phyloP scores from a whole-genome alignment of 176 grass and related monocot genomes.

The Zoysia japonica region DNA sequence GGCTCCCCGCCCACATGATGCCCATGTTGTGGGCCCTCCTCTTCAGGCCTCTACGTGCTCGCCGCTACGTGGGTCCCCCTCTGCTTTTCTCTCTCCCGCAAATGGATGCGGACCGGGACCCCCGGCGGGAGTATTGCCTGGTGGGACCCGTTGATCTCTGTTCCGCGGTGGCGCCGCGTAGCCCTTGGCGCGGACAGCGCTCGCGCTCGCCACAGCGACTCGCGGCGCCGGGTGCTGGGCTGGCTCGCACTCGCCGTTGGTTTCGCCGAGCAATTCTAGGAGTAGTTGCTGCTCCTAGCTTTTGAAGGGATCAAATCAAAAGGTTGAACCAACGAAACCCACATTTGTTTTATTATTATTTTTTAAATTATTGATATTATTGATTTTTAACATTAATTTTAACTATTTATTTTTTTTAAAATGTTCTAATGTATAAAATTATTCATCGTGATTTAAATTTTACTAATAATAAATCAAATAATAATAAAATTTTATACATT shows the following conservation, averaged over 20 bases:
- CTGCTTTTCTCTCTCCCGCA: too few species aligned
- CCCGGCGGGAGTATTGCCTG: background rate
- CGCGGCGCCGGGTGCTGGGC: background rate
- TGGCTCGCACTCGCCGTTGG: background rate
- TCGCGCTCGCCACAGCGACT: background rate
- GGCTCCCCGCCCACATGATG: conserved; percentile 3
- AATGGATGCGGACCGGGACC: background rate
- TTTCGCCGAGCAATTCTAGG: background rate
- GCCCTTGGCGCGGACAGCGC: too few species aligned
- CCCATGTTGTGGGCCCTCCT: conserved; percentile 19
- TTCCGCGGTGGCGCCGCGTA: background rate
- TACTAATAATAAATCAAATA: too few species aligned
- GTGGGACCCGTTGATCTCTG: background rate
- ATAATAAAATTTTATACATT: too few species aligned
- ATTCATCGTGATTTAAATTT: too few species aligned
- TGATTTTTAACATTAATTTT: too few species aligned
- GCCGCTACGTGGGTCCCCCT: background rate
- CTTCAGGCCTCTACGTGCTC: background rate
- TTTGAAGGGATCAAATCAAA: background rate
- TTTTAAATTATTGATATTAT: too few species aligned
- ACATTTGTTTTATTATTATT: too few species aligned
- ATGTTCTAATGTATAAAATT: too few species aligned
- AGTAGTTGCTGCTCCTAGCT: background rate
- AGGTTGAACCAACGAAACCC: background rate
- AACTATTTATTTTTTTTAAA: too few species aligned